phyloP scores from a whole-genome alignment of 768 basidiomycete genomes.

The Symmetrospora coprosmae region DNA sequence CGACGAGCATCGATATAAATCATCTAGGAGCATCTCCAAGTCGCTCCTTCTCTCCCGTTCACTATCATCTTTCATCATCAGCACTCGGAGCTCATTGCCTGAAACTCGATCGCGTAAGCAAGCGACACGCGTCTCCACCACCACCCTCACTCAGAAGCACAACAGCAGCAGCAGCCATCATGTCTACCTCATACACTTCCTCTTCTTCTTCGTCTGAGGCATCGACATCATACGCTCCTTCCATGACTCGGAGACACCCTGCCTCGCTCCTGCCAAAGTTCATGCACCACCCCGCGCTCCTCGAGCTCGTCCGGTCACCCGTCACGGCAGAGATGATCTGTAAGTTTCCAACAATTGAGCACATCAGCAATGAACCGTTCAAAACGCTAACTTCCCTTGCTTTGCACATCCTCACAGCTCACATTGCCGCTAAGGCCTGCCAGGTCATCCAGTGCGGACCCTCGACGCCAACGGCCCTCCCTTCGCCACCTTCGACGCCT shows the following conservation, averaged over 20 bases:
- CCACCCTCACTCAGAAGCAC: no score
- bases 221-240: constrained; percentile 6
- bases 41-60: no score
- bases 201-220: not conserved
- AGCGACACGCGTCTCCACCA: no score
- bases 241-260: constrained; percentile 40
- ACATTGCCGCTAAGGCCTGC: constrained; percentile 64
- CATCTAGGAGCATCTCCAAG: no score
- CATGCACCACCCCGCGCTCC: constrained; percentile 63
- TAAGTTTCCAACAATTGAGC: constrained; percentile 27
- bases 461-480: constrained; percentile 39
- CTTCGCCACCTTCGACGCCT: constrained; percentile 59
- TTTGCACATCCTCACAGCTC: constrained; percentile 37
- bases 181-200: not conserved
- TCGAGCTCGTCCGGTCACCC: constrained; percentile 59
- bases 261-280: constrained; percentile 66
- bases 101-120: no score
- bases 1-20: no score
- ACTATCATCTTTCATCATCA: no score
- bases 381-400: not conserved
- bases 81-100: no score
- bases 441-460: constrained; percentile 50
- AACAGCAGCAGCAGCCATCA: no score
- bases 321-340: constrained; percentile 75
- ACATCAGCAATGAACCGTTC: not conserved